These are phyloP conservation scores for Deinandra increscens DNA, from an alignment of 129 eudicot genomes.

Conservation along the genomic window DNA sequence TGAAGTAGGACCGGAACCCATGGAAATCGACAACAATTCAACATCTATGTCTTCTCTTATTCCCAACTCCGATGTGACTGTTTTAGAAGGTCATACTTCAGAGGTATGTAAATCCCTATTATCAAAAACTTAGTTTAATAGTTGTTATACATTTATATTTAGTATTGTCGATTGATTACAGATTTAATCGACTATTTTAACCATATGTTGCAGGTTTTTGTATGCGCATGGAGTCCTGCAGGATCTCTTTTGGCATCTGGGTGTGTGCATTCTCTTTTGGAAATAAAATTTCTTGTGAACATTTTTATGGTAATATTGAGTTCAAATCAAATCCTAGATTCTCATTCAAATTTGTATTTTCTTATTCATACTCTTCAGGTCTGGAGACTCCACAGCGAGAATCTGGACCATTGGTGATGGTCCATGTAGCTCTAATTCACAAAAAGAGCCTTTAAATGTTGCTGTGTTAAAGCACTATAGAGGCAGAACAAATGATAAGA, in stretches of 20 bases:
- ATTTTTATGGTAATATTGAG: background rate
- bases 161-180: background rate
- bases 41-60: slow-evolving; percentile 53
- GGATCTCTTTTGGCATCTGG: slow-evolving; percentile 96
- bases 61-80: slow-evolving; percentile 61
- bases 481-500: slow-evolving; percentile 76
- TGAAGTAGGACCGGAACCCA: slow-evolving; percentile 66
- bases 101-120: slow-evolving; percentile 54
- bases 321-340: slow-evolving; percentile 2
- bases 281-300: background rate
- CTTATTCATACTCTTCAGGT: slow-evolving; percentile 33
- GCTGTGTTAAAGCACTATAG: slow-evolving; percentile 66
- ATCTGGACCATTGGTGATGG: slow-evolving; percentile 84
- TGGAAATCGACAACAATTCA: slow-evolving; percentile 66
- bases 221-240: slow-evolving; percentile 94
- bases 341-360: background rate
- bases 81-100: slow-evolving; percentile 81
- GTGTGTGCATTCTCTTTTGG: slow-evolving; percentile 39
- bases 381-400: slow-evolving; percentile 94
- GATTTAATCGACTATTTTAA: background rate
- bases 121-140: background rate
- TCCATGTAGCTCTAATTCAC: slow-evolving; percentile 53
- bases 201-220: slow-evolving; percentile 67
- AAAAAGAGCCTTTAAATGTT: slow-evolving; percentile 47
- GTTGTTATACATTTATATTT: background rate